Percentiles rank a stretch among this genome's conserved stretches.
These are phyloP conservation scores for Lunularia cruciata DNA, from an alignment of 225 moss, liverwort and hornwort genomes.

Conservation along the genomic window DNA sequence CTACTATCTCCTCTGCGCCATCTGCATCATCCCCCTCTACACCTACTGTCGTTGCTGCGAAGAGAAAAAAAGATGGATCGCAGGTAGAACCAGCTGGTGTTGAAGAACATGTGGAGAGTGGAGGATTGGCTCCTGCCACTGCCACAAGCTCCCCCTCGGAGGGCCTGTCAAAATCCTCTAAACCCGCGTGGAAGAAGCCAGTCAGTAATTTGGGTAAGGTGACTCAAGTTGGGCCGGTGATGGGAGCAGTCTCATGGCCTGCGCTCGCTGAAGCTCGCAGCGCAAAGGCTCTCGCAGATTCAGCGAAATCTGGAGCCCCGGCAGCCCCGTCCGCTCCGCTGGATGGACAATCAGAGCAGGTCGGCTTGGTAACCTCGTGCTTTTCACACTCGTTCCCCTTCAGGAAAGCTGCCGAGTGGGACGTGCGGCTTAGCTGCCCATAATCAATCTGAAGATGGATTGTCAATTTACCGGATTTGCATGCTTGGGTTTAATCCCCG, in stretches of 20 bases:
- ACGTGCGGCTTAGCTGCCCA: conserved; percentile 2
- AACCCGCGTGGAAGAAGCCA: conserved; percentile 93
- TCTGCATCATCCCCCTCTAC: conserved; percentile 16
- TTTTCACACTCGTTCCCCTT: conserved; percentile 1
- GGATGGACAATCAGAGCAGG: conserved; percentile 70
- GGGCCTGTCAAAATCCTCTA: conserved; percentile 57
- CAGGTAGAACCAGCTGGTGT: conserved; percentile 41
- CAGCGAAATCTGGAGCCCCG: conserved; percentile 33
- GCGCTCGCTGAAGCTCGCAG: conserved; percentile 85
- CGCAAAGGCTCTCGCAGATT: conserved; percentile 58
- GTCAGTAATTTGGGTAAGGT: conserved; percentile 47
- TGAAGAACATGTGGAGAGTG: conserved; percentile 47
- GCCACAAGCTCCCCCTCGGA: conserved; percentile 31
- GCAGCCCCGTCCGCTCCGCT: conserved; percentile 32
- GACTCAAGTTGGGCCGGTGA: conserved; percentile 66
- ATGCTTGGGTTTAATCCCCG: conserved; percentile 17
- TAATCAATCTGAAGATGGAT: conserved; percentile 1
- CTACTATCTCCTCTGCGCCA: background rate
- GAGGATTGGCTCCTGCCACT: conserved; percentile 26
- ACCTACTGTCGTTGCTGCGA: conserved; percentile 23
- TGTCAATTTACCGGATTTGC: background rate
- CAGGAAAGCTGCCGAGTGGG: conserved; percentile 2
- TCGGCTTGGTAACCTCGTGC: conserved; percentile 32
- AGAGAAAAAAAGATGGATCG: conserved; percentile 46
- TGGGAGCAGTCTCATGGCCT: conserved; percentile 97